phyloP scores from a whole-genome alignment of 805 yeast genomes.

The Pichia ethanolica region DNA sequence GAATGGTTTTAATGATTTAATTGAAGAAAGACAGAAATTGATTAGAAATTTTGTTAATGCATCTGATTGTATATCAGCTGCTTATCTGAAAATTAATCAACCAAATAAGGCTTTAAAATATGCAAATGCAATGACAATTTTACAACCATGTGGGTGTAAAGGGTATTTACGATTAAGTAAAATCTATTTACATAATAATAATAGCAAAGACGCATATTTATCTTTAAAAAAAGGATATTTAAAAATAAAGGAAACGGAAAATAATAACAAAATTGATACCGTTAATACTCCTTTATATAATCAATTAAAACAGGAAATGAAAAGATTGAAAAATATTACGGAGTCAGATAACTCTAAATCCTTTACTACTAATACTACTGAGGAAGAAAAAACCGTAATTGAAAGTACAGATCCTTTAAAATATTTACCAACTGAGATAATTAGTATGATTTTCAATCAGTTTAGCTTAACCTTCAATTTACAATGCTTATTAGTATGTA shows the following conservation, averaged over 20 bases:
- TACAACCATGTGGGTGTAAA: constrained; percentile 41
- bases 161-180: constrained; percentile 42
- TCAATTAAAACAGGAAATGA: constrained; percentile 17
- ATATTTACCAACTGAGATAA: constrained; percentile 22
- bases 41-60: constrained; percentile 7
- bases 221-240: constrained; percentile 32
- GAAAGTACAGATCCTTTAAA: constrained; percentile 16
- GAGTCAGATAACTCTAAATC: too few species aligned
- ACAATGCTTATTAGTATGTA: constrained; percentile 13
- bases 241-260: constrained; percentile 28
- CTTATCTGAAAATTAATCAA: constrained; percentile 35
- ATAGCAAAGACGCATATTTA: constrained; percentile 31
- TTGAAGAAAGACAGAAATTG: neutral
- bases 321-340: neutral
- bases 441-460: constrained; percentile 7
- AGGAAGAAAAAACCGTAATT: too few species aligned
- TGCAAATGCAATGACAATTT: constrained; percentile 26
- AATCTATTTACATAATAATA: constrained; percentile 21
- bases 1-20: neutral
- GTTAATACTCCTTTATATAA: constrained; percentile 30
- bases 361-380: too few species aligned
- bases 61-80: constrained; percentile 43
- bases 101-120: constrained; percentile 31
- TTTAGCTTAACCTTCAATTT: constrained; percentile 14
- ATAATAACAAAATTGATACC: constrained; percentile 16